Evolutionary conservation across 345 rosid genomes (phyloP).

Genomic region (Populus tremula): DNA sequence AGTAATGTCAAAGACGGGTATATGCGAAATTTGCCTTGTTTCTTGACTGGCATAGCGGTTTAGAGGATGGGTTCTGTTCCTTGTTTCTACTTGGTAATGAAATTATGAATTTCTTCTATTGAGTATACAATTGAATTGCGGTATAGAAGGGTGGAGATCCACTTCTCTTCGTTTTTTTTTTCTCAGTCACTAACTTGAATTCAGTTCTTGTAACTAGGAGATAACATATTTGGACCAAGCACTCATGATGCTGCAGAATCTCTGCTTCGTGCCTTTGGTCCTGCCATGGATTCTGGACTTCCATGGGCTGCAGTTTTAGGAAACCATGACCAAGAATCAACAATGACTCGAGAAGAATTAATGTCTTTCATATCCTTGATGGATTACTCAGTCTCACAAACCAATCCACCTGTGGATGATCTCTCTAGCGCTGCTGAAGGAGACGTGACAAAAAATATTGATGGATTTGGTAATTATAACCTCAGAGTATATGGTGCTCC

Average conservation of each 20-base stretch:
- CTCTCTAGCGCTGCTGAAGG: slow-evolving; percentile 17
- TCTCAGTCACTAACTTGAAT: slow-evolving; percentile 19
- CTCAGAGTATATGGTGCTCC: slow-evolving; percentile 67
- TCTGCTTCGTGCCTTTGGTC: slow-evolving; percentile 61
- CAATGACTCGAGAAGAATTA: slow-evolving; percentile 75
- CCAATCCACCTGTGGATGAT: slow-evolving; percentile 50
- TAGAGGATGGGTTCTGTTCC: too few relatives aligned
- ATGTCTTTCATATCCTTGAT: slow-evolving; percentile 78
- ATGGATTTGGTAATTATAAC: slow-evolving; percentile 80
- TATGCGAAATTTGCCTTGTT: too few relatives aligned
- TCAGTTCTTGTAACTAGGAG: slow-evolving; percentile 49
- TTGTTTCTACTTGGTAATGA: too few relatives aligned
- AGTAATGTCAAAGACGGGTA: too few relatives aligned
- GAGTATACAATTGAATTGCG: too few relatives aligned
- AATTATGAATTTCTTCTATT: too few relatives aligned
- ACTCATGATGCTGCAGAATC: slow-evolving; percentile 92
- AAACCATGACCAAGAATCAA: slow-evolving; percentile 91
- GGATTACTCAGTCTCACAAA: slow-evolving; percentile 78
- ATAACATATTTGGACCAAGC: slow-evolving; percentile 83
- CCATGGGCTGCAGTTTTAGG: slow-evolving; percentile 96
- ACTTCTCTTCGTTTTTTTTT: too few relatives aligned
- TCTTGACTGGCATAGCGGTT: too few relatives aligned
- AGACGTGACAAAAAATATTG: slow-evolving; percentile 31
- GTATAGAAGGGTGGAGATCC: too few relatives aligned
- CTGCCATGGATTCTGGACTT: slow-evolving; percentile 62